These are phyloP conservation scores for Grosmannia clavigera DNA, from an alignment of 2,329 filamentous ascomycete genomes.

Conservation along the genomic window DNA sequence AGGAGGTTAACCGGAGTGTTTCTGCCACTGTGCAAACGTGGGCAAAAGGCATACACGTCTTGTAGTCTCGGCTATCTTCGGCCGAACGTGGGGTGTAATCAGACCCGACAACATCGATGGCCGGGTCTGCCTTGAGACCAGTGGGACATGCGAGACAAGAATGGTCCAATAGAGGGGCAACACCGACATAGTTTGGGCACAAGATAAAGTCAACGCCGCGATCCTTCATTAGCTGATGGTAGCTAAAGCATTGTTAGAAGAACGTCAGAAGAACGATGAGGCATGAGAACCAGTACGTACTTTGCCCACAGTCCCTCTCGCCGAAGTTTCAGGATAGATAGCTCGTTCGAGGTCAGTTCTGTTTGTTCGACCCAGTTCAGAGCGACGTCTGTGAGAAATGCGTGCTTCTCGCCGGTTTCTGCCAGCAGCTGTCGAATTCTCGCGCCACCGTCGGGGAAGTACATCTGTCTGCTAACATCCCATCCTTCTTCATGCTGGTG, in stretches of 20 bases:
- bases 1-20: too few relatives aligned
- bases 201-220: conserved; percentile 2
- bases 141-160: neutral
- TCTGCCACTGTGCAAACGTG: too few relatives aligned
- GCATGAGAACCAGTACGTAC: neutral
- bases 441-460: conserved; percentile 1
- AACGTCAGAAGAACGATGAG: neutral
- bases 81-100: neutral
- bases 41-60: neutral
- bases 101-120: neutral
- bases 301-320: neutral
- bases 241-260: neutral
- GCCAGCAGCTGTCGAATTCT: neutral
- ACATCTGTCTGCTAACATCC: neutral
- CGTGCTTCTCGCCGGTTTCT: neutral
- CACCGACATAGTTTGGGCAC: neutral
- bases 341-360: neutral
- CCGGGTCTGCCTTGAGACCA: neutral
- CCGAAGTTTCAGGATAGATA: neutral
- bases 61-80: neutral
- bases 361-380: neutral
- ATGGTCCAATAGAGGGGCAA: neutral
- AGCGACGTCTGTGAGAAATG: neutral
- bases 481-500: neutral
- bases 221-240: neutral